A percentile compares a stretch with the other conserved stretches of the same genome.
Conservation (phyloP, 495 filamentous ascomycete genomes). For the Aspergillus olivimuriae region DNA sequence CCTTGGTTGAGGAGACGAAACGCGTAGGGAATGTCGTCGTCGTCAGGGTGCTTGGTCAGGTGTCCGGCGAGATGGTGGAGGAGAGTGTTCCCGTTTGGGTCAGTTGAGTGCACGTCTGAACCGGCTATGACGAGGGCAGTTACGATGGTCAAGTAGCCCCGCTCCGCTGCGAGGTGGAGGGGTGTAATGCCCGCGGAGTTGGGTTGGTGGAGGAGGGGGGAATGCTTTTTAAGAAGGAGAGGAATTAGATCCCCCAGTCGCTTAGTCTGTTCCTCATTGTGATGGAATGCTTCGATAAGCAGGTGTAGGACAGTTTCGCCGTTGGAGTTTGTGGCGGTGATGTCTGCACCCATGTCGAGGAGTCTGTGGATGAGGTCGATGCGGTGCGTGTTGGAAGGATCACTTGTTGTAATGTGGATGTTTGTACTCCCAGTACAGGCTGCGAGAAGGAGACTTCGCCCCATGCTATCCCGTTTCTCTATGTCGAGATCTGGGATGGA, state of each 20-base stretch:
- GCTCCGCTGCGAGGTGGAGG: neutral
- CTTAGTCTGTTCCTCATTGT: neutral
- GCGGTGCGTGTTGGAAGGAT: neutral
- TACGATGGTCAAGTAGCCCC: neutral
- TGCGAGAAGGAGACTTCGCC: neutral
- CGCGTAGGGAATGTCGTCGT: neutral
- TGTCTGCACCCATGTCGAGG: conserved; percentile 1
- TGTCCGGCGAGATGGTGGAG: neutral
- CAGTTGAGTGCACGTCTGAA: neutral
- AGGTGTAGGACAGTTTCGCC: neutral
- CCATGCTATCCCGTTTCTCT: neutral
- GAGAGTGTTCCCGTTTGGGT: neutral
- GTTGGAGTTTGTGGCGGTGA: neutral
- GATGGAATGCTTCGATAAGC: neutral
- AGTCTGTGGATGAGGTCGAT: neutral
- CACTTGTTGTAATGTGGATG: no score
- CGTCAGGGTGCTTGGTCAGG: neutral
- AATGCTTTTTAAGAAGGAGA: neutral
- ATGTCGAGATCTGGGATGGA: neutral
- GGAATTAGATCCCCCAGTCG: neutral
- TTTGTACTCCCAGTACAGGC: neutral
- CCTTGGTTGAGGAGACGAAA: neutral
- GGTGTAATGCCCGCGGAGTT: neutral
- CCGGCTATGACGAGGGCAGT: neutral
- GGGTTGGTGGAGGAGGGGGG: neutral